These are phyloP conservation scores for Mycena crocata DNA, from an alignment of 768 basidiomycete genomes.

Conservation along the genomic window DNA sequence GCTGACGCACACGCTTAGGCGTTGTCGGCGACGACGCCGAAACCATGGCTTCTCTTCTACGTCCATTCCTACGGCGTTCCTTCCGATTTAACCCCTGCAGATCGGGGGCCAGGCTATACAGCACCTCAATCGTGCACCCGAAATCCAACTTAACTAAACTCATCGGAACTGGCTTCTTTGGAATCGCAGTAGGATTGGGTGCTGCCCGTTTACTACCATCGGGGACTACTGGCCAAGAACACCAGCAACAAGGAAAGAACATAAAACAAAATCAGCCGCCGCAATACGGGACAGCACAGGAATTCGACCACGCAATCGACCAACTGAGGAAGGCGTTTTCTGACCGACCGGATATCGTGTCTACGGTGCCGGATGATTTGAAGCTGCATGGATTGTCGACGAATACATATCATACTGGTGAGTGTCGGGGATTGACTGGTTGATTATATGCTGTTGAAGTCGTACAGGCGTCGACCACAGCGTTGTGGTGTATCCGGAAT, in stretches of 20 bases:
- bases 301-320: conserved; percentile 18
- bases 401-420: conserved; percentile 25
- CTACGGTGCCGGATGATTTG: conserved; percentile 17
- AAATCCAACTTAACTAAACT: neutral
- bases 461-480: conserved; percentile 60
- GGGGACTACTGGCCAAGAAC: neutral
- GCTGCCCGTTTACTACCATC: conserved; percentile 7
- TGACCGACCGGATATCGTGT: conserved; percentile 5
- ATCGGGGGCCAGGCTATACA: neutral
- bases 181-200: conserved; percentile 20
- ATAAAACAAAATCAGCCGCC: no score
- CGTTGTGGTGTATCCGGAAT: conserved; percentile 73
- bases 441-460: neutral
- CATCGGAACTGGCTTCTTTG: conserved; percentile 8
- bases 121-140: neutral
- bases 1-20: no score
- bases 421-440: neutral
- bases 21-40: no score
- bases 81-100: neutral
- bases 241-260: neutral
- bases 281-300: conserved; percentile 7
- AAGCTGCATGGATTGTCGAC: conserved; percentile 21
- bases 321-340: conserved; percentile 8
- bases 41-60: conserved; percentile 22
- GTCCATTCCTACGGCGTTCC: conserved; percentile 6